Base-by-base conservation (phyloP, 345 rosid species). In the Noccaea bulbosa region DNA sequence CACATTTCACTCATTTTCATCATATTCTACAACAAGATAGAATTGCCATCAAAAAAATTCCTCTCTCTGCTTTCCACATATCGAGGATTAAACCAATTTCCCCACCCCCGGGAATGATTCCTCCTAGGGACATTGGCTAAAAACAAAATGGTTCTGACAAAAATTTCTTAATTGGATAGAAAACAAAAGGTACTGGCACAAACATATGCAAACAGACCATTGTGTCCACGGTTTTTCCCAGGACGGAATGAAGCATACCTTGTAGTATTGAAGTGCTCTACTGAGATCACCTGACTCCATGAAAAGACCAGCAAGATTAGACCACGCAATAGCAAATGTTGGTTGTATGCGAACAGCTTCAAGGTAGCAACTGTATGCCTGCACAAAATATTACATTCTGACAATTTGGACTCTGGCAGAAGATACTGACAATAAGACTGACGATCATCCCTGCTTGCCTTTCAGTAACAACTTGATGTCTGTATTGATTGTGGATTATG, bases 251-350 rank as follows among this genome's bases (percentile, higher is more conserved):
- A 70, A 52, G 33, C 57, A 62, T 70, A 89, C 99, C 98, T 92
- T 88, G 71, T 94, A 94, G 77, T 95, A 95, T 45, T 92, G 97
- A 69, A 88, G 89, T 62, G 99, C 99, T 80, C 91, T 84, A 56
- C 83, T 86, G 67, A 88, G 83, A 81, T 95, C 98, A 59, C 99
- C 99, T 30, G 97, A 84, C 81, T 95, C 98, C 99, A 95, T 87
- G 74, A 89, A 92, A 74, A 95, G 96, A 77, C 96, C 98, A 48
- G 98, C 99, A 81, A 95, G 92, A 82, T 92, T 95, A 24, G 98
- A 95, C 98, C 99, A 95, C 24, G 99, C 99, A 69, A 92, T 85
- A n/a, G 99, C 97, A 85, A 91, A 95, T 40, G 81, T 88, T 48
- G 99, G 99, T 72, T 94, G 98, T 73, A 94, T 94, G 48, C 93